A percentile compares a stretch with the other conserved stretches of the same genome.
These are phyloP conservation scores for Talaromyces nanjingensis DNA, from an alignment of 495 filamentous ascomycete genomes.

Conservation along the genomic window DNA sequence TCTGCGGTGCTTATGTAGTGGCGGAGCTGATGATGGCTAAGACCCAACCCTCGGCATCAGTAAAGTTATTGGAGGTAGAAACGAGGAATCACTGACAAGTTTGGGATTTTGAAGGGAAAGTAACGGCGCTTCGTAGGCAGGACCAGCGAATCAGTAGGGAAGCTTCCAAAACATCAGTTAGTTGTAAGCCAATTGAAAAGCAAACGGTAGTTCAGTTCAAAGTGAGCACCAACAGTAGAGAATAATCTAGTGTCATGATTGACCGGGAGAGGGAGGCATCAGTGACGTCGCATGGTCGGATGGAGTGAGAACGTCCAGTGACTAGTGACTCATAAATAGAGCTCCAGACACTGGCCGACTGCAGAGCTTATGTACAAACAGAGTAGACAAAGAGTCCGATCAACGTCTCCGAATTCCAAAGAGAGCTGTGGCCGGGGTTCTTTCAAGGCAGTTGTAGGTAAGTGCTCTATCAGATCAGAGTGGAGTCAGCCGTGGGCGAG, in stretches of 20 bases:
- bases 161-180: conserved; percentile 33
- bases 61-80: conserved; percentile 8
- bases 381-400: background rate
- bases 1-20: conserved; percentile 80
- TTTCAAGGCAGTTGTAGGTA: background rate
- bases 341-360: background rate
- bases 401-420: background rate
- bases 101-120: conserved; percentile 67
- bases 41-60: background rate
- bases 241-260: conserved; percentile 41
- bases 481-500: background rate
- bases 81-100: conserved; percentile 48
- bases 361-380: background rate
- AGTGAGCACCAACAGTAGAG: conserved; percentile 26
- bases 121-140: conserved; percentile 62
- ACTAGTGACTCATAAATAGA: background rate
- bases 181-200: background rate
- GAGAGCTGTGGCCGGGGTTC: background rate
- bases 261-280: conserved; percentile 13
- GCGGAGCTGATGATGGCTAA: conserved; percentile 86
- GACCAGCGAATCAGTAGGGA: conserved; percentile 52
- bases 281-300: conserved; percentile 11
- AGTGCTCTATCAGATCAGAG: background rate
- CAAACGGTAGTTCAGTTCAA: background rate
- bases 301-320: background rate